phyloP scores from a whole-genome alignment of 2,329 filamentous ascomycete species.

The Fusarium drepaniforme region DNA sequence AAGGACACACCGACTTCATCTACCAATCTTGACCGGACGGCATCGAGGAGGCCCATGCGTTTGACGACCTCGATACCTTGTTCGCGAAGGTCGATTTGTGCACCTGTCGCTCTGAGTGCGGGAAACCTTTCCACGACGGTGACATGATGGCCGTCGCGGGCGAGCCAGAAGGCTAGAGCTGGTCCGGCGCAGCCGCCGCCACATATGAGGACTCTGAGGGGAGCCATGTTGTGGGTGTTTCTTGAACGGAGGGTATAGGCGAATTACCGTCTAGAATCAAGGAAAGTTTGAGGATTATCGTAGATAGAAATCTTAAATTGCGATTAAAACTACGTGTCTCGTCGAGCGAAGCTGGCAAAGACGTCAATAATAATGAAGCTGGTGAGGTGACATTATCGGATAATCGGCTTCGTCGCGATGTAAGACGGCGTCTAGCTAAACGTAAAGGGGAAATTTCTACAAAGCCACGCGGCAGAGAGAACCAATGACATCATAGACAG shows the following conservation, averaged over 20 bases:
- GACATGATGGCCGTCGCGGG: slow-evolving; percentile 45
- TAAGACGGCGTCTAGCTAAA: neutral
- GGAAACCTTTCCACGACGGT: slow-evolving; percentile 56
- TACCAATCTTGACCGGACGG: slow-evolving; percentile 8
- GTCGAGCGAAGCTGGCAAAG: too few species aligned
- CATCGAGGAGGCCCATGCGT: slow-evolving; percentile 14
- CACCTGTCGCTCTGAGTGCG: slow-evolving; percentile 20
- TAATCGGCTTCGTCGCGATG: too few species aligned
- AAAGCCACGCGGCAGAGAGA: too few species aligned
- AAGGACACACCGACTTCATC: slow-evolving; percentile 23
- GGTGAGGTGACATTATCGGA: too few species aligned
- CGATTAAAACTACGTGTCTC: too few species aligned
- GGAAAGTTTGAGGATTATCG: too few species aligned
- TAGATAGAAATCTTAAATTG: too few species aligned
- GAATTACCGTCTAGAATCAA: too few species aligned
- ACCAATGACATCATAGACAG: too few species aligned
- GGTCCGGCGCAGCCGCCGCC: slow-evolving; percentile 52
- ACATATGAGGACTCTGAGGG: slow-evolving; percentile 42
- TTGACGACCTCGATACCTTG: slow-evolving; percentile 26
- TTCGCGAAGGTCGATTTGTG: slow-evolving; percentile 31
- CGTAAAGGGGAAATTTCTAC: neutral
- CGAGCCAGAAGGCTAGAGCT: slow-evolving; percentile 47
- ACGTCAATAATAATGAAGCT: too few species aligned
- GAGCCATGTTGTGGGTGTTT: slow-evolving; percentile 3
- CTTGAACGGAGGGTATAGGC: too few species aligned